Base-by-base conservation (phyloP, 2,329 filamentous ascomycete genomes). In the Aspergillus transmontanensis region DNA sequence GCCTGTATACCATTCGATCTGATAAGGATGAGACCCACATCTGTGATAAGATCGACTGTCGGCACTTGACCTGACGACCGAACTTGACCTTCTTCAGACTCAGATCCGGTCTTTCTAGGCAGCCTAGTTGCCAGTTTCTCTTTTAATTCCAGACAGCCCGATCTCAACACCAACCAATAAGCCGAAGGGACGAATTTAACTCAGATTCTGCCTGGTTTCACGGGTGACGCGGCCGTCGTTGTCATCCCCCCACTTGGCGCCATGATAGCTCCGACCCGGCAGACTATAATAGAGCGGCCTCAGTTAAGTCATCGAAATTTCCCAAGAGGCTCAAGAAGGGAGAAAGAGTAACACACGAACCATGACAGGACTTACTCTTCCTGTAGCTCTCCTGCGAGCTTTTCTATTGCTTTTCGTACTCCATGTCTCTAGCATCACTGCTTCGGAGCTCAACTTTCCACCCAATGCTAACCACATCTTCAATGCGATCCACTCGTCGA, bases 401-500 rank as follows among this genome's bases (percentile, higher is more conserved):
- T n/a, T 32, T 6, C 3, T 60, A 16, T 26, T 60, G 23, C 58
- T 60, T 19, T 21, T 60, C 19, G 19, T 26, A 23, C 58, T 39
- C 10, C 34, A 30, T 16, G n/a, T 34, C 45, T 11, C 34, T 28
- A 12, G 28, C 16, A 36, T 41, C 12, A 21, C 7, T 10, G 50
- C 50, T 12, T 34, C 36, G 48, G 48, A 32, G 19, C 48, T 51
- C 14, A 43, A 53, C 7, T 57, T 54, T n/a, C 58, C 58, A 21
- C 55, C 57, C 12, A 89, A 90, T 73, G 87, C 86, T 9, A 84
- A 86, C 67, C 83, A 86, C 64, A 86, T 93, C 61, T 93, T 93
- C 83, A 93, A 93, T 71, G 84, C 89, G 19, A 80, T 93, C 21
- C 87, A 92, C 67, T 87, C 87, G 11, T 89, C 89, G 0, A 87